A percentile compares a stretch with the other conserved stretches of the same genome.
Conservation (phyloP, 1,284 basidiomycete species). For the Leccinum cinnamomeum region DNA sequence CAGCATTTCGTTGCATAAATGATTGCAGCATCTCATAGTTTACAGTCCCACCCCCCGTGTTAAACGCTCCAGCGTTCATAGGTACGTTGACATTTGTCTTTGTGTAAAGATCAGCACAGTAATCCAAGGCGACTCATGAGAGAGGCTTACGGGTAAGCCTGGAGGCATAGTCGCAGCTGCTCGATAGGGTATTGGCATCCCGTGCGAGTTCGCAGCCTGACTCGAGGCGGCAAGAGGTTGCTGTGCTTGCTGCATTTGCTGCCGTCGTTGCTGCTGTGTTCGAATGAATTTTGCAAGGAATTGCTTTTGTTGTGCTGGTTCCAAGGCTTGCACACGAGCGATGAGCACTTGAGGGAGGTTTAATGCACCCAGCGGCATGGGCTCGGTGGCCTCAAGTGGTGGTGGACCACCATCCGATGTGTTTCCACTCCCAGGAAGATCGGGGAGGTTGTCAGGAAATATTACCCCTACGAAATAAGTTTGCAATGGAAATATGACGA, state of each 20-base stretch:
- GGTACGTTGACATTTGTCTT: slow-evolving; percentile 19
- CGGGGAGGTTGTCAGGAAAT: slow-evolving; percentile 62
- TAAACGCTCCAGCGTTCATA: slow-evolving; percentile 12
- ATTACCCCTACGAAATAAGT: slow-evolving; percentile 41
- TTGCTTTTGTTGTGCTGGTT: slow-evolving; percentile 25
- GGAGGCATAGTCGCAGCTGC: slow-evolving; percentile 12
- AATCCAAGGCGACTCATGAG: neutral
- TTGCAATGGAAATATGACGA: slow-evolving; percentile 50
- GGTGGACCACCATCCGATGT: slow-evolving; percentile 3
- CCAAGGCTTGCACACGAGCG: slow-evolving; percentile 28
- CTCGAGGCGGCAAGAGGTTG: slow-evolving; percentile 15
- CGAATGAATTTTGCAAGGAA: slow-evolving; percentile 20
- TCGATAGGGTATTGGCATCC: slow-evolving; percentile 16
- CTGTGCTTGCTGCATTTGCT: slow-evolving; percentile 34
- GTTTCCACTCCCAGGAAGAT: slow-evolving; percentile 38
- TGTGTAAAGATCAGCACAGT: neutral
- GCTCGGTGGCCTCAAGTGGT: slow-evolving; percentile 25
- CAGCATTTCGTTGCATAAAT: slow-evolving; percentile 55
- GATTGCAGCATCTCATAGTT: slow-evolving; percentile 61
- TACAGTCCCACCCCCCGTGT: slow-evolving; percentile 35
- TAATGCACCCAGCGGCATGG: neutral
- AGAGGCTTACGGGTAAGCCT: slow-evolving; percentile 22
- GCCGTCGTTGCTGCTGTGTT: slow-evolving; percentile 31
- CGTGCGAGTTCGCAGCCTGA: slow-evolving; percentile 19
- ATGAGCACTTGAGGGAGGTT: slow-evolving; percentile 15